Percentiles rank a stretch among this genome's conserved stretches.
Conservation (phyloP, 108 stramenopile genomes). For the Aurantiochytrium sp. region DNA sequence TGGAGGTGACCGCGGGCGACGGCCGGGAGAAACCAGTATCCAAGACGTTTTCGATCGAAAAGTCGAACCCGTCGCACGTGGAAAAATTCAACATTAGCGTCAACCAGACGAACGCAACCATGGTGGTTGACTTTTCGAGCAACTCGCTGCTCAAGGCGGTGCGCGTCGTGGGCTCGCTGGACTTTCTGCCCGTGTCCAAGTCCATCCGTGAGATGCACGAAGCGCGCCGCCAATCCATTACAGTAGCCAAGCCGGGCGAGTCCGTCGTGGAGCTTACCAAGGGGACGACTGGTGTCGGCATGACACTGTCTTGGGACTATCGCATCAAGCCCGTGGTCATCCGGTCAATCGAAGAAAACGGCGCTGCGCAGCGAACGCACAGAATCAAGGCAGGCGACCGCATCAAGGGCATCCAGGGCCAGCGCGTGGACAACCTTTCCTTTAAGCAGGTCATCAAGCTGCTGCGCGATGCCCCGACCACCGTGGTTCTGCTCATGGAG, state of each 20-base stretch:
- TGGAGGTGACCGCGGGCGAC: background rate
- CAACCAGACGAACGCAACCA: background rate
- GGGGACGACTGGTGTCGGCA: background rate
- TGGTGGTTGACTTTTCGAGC: background rate
- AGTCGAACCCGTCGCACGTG: background rate
- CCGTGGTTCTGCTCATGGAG: slow-evolving; percentile 10
- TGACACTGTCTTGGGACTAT: slow-evolving; percentile 1
- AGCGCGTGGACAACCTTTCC: background rate
- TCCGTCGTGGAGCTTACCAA: background rate
- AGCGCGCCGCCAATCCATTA: background rate
- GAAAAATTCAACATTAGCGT: background rate
- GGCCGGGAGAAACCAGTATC: background rate
- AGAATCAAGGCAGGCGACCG: background rate
- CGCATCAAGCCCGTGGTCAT: background rate
- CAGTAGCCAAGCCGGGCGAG: too few relatives aligned
- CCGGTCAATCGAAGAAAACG: background rate
- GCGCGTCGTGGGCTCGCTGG: background rate
- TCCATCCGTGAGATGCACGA: background rate
- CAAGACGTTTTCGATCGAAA: background rate
- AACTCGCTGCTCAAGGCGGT: too few relatives aligned
- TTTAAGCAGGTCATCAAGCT: background rate
- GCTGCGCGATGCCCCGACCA: background rate
- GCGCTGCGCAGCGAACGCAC: background rate
- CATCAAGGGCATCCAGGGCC: background rate
- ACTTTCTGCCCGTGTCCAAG: background rate